Conservation (phyloP, 441 rosid genomes). For the Pelargonium fulgidum region DNA sequence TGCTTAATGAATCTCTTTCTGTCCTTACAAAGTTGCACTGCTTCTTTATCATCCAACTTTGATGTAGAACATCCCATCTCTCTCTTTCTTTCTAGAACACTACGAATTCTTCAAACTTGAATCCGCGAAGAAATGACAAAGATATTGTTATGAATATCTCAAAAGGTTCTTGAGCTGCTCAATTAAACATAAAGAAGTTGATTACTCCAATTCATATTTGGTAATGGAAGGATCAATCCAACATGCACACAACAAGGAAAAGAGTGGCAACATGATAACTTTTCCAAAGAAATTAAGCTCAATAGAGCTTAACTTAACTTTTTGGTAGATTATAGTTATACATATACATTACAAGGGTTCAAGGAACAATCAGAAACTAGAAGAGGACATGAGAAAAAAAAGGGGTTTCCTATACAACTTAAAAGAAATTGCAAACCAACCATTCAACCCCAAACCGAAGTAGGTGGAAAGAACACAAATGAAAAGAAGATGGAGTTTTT, state of each 20-base stretch:
- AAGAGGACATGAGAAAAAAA: too few species aligned
- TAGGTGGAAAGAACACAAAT: too few species aligned
- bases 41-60: slow-evolving; percentile 78
- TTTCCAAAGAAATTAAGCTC: not conserved
- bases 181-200: slow-evolving; percentile 11
- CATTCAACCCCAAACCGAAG: too few species aligned
- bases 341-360: too few species aligned
- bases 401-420: too few species aligned
- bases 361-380: too few species aligned
- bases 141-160: slow-evolving; percentile 17
- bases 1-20: slow-evolving; percentile 81
- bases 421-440: too few species aligned
- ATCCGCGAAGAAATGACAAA: slow-evolving; percentile 24
- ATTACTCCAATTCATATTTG: not conserved
- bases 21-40: slow-evolving; percentile 86
- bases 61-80: slow-evolving; percentile 94
- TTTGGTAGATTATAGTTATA: too few species aligned
- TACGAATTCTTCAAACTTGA: slow-evolving; percentile 24
- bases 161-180: slow-evolving; percentile 27
- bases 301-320: not conserved
- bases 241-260: not conserved
- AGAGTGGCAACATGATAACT: not conserved
- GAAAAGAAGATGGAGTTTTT: too few species aligned
- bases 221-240: not conserved
- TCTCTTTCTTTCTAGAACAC: slow-evolving; percentile 9